phyloP scores from a whole-genome alignment of 805 yeast genomes.

The Starmerella geochares region DNA sequence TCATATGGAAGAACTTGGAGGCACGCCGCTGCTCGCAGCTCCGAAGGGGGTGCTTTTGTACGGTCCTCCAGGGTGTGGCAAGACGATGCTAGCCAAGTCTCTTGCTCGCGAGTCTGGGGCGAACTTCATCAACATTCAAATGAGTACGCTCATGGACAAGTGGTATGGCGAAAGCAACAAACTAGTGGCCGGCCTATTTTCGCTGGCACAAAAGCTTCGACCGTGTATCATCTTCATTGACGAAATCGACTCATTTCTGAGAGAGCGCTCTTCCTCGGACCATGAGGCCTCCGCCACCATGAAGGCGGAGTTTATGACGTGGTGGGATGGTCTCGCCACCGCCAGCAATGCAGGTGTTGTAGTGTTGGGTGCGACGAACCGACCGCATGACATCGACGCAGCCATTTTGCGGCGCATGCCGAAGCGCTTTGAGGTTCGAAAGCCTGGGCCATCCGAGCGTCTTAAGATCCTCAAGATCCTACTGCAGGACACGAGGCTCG shows the following conservation, averaged over 20 bases:
- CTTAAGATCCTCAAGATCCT: conserved; percentile 58
- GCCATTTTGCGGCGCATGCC: conserved; percentile 93
- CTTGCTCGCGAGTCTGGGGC: conserved; percentile 88
- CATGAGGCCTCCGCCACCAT: conserved; percentile 93
- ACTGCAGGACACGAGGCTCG: conserved; percentile 55
- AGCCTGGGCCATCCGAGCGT: conserved; percentile 64
- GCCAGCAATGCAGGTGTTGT: conserved; percentile 54
- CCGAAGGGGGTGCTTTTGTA: conserved; percentile 88
- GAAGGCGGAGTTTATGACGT: conserved; percentile 93
- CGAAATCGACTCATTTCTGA: conserved; percentile 87
- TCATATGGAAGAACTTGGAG: conserved; percentile 39
- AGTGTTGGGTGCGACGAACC: conserved; percentile 89
- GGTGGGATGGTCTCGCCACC: conserved; percentile 88
- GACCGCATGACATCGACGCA: conserved; percentile 81
- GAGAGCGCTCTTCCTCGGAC: conserved; percentile 74
- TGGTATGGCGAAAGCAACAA: conserved; percentile 97
- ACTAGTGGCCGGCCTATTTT: conserved; percentile 83
- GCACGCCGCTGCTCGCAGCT: conserved; percentile 61
- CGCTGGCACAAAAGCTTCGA: conserved; percentile 76
- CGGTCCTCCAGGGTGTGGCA: conserved; percentile 98
- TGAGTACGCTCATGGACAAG: conserved; percentile 92
- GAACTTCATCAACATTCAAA: conserved; percentile 76
- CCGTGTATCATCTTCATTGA: conserved; percentile 94
- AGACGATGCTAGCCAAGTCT: conserved; percentile 94
- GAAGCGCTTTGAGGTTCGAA: conserved; percentile 66